phyloP scores from a whole-genome alignment of 2,329 filamentous ascomycete genomes.

The Botryotinia calthae region DNA sequence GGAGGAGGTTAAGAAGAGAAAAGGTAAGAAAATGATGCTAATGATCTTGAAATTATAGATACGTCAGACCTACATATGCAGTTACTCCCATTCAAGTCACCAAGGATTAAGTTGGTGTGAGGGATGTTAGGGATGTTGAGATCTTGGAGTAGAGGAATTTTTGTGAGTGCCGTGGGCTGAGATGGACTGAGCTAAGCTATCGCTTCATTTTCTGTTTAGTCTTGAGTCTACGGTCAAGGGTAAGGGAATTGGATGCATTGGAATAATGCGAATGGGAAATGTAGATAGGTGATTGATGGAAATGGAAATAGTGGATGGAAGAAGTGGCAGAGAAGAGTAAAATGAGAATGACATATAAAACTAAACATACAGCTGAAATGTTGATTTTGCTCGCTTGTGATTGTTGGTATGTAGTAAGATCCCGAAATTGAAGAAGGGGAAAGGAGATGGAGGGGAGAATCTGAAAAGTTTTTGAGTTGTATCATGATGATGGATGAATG shows the following conservation, averaged over 20 bases:
- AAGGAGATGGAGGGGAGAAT: not conserved
- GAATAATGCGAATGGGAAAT: not conserved
- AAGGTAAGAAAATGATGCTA: constrained; percentile 15
- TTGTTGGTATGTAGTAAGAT: not conserved
- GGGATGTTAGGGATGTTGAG: not conserved
- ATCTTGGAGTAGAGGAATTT: not conserved
- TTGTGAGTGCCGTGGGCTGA: not conserved
- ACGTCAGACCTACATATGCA: constrained; percentile 77
- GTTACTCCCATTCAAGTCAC: constrained; percentile 55
- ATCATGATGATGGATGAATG: not conserved
- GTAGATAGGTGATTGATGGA: not conserved
- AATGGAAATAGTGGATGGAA: not conserved
- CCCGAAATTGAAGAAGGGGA: not conserved
- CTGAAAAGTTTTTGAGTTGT: not conserved
- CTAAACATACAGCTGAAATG: not conserved
- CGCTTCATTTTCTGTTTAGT: not conserved
- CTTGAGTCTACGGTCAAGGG: not conserved
- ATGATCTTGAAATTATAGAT: constrained; percentile 48
- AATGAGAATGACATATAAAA: not conserved
- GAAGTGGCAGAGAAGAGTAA: not conserved
- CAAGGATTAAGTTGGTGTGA: constrained; percentile 26
- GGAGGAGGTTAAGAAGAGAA: not conserved
- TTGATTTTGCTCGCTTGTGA: no score
- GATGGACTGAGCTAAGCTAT: not conserved
- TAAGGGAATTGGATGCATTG: not conserved